Evolutionary conservation across 2,329 filamentous ascomycete genomes (phyloP), one percentile per base, ranked within the genome.

Genomic region (Alternaria triticimaculans): DNA sequence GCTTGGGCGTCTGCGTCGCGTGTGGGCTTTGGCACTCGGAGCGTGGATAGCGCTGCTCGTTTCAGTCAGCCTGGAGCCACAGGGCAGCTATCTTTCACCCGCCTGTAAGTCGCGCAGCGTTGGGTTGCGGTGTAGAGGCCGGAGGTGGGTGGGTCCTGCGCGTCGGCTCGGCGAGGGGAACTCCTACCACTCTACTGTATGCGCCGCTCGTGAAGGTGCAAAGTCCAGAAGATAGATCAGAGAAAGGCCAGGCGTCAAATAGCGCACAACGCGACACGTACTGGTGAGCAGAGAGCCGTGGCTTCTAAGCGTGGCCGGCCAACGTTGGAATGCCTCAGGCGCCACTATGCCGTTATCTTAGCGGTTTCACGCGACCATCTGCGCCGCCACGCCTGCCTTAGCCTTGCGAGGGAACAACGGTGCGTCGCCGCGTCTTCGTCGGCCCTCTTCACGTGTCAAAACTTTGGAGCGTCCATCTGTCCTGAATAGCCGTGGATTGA

Each of bases 101-200:
- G 63, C 63, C 48, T 55, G 55, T 46, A 49, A 55, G 53, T 46
- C 28, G 63, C 53, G 55, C 53, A 58, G 61, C 44, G 58, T 58
- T 64, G 70, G 30, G 63, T 63, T 64, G 69, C 64, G 64, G 62
- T 66, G 65, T 60, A 64, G 60, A 58, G 37, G 64, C 60, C 58
- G 49, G 62, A 58, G 65, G 44, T 66, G 65, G 21, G 66, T 66
- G 62, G 62, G 60, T 62, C 64, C 61, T 58, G 59, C 51, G 60
- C 58, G 48, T 53, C 33, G 61, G 51, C 57, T 58, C 56, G 55
- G 54, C 55, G 48, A 48, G 56, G 64, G 55, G 56, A 59, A 48
- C 41, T 49, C 23, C n/a, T 54, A 58, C 57, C 37, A 55, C 61
- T 25, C 33, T 15, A 37, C 37, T 41, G 33, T 37, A 41, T 56